Percentiles rank a stretch among this genome's conserved stretches.
Evolutionary conservation across 441 rosid species (phyloP).

Genomic region (Kokia cookei): DNA sequence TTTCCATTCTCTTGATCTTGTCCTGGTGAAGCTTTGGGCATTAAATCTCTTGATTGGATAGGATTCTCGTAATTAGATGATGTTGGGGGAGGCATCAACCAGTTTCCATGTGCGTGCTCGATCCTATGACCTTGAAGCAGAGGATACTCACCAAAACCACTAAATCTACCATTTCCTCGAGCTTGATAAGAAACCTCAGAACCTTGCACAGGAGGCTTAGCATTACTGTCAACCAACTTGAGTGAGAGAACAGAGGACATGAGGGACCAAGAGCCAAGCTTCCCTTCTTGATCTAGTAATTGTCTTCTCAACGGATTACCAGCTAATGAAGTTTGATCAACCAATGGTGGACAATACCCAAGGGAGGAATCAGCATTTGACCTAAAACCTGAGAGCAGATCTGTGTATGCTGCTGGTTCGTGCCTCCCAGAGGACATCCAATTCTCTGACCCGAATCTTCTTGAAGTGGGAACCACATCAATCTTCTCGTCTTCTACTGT

Average conservation of each 20-base stretch:
- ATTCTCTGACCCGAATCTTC: conserved; percentile 53
- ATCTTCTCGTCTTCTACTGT: conserved; percentile 58
- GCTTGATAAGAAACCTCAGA: conserved; percentile 35
- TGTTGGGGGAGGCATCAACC: conserved; percentile 59
- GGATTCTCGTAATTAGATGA: conserved; percentile 37
- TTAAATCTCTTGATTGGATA: conserved; percentile 38
- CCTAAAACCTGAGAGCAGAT: conserved; percentile 76
- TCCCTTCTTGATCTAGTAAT: conserved; percentile 47
- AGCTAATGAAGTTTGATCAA: conserved; percentile 34
- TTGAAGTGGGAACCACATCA: conserved; percentile 46
- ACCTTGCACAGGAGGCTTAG: conserved; percentile 31
- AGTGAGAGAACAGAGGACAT: conserved; percentile 58
- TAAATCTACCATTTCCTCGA: conserved; percentile 39
- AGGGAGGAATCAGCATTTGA: conserved; percentile 35
- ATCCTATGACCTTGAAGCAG: conserved; percentile 36
- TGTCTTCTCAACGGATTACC: conserved; percentile 36
- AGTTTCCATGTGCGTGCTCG: conserved; percentile 53
- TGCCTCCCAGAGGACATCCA: conserved; percentile 54
- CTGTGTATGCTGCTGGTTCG: conserved; percentile 60
- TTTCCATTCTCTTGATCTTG: conserved; percentile 45
- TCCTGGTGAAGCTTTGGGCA: conserved; percentile 19
- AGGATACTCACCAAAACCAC: conserved; percentile 46
- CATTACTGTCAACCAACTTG: conserved; percentile 40
- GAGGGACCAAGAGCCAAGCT: conserved; percentile 53
- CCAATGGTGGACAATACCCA: conserved; percentile 37